Evolutionary conservation across 169 alveolate genomes (phyloP).

Genomic region (Besnoitia besnoiti): DNA sequence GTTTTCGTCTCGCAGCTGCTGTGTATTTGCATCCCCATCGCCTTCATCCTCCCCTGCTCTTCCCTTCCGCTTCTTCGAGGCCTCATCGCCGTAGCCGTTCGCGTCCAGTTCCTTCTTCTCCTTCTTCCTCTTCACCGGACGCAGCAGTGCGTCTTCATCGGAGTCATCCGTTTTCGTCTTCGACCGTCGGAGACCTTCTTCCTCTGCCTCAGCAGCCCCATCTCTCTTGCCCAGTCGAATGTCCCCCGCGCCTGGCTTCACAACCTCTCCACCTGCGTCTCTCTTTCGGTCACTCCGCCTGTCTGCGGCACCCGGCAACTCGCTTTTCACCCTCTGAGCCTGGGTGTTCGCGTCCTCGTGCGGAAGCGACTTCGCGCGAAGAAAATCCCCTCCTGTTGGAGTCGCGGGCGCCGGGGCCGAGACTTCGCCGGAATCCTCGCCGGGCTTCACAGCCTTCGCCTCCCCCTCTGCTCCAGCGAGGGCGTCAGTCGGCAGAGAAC

Average conservation of each 20-base stretch:
- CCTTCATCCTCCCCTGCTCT: background rate
- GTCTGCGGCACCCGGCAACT: too few species aligned
- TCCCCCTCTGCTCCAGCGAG: too few species aligned
- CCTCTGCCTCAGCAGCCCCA: background rate
- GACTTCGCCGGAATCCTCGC: too few species aligned
- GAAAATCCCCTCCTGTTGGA: too few species aligned
- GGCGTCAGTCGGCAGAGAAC: too few species aligned
- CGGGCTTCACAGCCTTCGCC: too few species aligned
- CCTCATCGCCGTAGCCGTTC: background rate
- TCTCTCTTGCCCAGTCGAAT: background rate
- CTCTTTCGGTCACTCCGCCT: too few species aligned
- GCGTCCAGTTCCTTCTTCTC: background rate
- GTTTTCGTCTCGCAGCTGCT: background rate
- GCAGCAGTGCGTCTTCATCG: background rate
- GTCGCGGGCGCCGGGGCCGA: too few species aligned
- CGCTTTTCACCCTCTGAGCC: too few species aligned
- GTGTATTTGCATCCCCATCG: background rate
- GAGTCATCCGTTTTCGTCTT: background rate
- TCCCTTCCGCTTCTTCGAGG: background rate
- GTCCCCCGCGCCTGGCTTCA: background rate
- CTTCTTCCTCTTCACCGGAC: background rate
- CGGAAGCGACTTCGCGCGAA: too few species aligned
- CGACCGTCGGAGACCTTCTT: background rate
- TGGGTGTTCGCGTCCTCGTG: too few species aligned
- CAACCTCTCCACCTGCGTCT: too few species aligned